These are phyloP conservation scores for Alternaria arbusti DNA, from an alignment of 2,329 filamentous ascomycete species.

Conservation along the genomic window DNA sequence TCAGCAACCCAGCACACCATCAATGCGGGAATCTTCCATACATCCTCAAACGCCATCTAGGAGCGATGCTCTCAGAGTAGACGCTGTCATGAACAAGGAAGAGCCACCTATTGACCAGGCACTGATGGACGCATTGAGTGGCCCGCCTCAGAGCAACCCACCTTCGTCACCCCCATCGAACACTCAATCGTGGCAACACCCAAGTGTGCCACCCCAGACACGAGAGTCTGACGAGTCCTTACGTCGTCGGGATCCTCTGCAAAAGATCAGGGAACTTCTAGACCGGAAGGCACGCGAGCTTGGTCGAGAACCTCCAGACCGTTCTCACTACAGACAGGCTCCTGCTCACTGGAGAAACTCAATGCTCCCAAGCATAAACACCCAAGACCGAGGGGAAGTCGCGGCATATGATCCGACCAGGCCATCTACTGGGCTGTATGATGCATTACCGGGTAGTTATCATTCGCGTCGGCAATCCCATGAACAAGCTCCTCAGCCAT, in stretches of 20 bases:
- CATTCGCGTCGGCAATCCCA: conserved; percentile 33
- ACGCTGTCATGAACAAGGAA: conserved; percentile 25
- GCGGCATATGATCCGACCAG: conserved; percentile 33
- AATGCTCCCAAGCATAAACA: not conserved
- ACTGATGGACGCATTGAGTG: conserved; percentile 28
- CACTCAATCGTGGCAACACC: conserved; percentile 20
- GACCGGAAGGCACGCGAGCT: conserved; percentile 33
- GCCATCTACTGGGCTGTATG: conserved; percentile 30
- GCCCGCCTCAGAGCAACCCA: conserved; percentile 24
- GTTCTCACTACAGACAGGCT: conserved; percentile 17
- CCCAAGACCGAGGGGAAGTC: conserved; percentile 28
- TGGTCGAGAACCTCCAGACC: conserved; percentile 25
- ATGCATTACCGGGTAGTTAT: conserved; percentile 27
- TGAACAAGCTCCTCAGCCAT: conserved; percentile 31
- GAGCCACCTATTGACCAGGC: conserved; percentile 32
- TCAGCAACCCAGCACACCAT: conserved; percentile 27
- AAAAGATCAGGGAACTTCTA: conserved; percentile 34
- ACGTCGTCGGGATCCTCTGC: conserved; percentile 33
- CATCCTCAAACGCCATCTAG: conserved; percentile 29
- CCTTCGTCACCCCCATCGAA: conserved; percentile 27
- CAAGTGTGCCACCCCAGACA: conserved; percentile 17
- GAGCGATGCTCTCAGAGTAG: conserved; percentile 21
- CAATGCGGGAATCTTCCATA: conserved; percentile 12
- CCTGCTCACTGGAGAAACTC: not conserved
- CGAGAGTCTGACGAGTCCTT: conserved; percentile 32